phyloP scores from a whole-genome alignment of 2,329 filamentous ascomycete species.

The Teratosphaeriaceae sp. region DNA sequence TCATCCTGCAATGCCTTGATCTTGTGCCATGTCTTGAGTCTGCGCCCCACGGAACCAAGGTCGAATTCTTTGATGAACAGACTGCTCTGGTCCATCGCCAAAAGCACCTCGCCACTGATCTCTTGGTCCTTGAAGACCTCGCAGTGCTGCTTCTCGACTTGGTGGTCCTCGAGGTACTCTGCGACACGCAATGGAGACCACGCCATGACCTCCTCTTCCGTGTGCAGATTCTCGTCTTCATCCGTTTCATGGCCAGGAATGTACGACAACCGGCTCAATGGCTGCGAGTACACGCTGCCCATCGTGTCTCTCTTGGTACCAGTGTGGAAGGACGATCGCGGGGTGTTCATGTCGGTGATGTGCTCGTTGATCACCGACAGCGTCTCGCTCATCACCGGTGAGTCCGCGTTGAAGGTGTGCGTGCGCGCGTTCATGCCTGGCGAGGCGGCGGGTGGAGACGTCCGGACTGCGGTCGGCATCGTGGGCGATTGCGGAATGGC shows the following conservation, averaged over 20 bases:
- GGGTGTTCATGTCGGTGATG: conserved; percentile 74
- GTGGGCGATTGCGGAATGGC: conserved; percentile 4
- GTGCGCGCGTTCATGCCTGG: conserved; percentile 4
- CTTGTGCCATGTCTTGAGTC: conserved; percentile 94
- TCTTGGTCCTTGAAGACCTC: conserved; percentile 94
- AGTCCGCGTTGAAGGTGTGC: conserved; percentile 20
- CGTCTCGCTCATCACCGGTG: conserved; percentile 87
- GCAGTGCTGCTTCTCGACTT: conserved; percentile 84
- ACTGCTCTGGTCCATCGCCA: conserved; percentile 93
- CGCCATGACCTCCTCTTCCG: conserved; percentile 63
- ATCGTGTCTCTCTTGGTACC: conserved; percentile 34
- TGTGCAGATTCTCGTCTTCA: conserved; percentile 74
- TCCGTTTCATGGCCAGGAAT: conserved; percentile 94
- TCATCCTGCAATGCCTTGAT: conserved; percentile 89
- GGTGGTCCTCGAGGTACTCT: conserved; percentile 77
- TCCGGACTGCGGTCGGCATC: conserved; percentile 13
- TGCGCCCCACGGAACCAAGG: conserved; percentile 79
- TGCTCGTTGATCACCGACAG: conserved; percentile 95
- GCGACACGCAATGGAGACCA: conserved; percentile 83
- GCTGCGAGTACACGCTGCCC: conserved; percentile 71
- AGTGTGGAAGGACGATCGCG: conserved; percentile 47
- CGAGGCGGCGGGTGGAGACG: conserved; percentile 14
- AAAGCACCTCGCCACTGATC: conserved; percentile 84
- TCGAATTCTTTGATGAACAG: conserved; percentile 95
- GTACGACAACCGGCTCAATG: conserved; percentile 75